Evolutionary conservation across 805 yeast species (phyloP), one percentile per base, ranked within the genome.

Genomic region (Metschnikowia peoriensis): DNA sequence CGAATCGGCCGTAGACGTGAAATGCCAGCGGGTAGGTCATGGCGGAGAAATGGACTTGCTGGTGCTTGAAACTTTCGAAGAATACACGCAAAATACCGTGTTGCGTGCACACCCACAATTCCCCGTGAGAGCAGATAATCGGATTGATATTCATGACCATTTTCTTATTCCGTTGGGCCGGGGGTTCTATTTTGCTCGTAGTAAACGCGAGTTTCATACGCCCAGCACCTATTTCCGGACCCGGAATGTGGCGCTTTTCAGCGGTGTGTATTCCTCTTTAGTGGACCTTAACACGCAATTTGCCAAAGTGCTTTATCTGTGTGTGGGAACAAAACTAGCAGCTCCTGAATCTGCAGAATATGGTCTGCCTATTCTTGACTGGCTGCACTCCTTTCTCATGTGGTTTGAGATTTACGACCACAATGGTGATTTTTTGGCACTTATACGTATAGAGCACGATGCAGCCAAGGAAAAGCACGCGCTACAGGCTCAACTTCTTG

Each of bases 401-500:
- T 72, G 76, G 76, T 71, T 60, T 50, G 78, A 73, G 54, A 39
- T 72, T 9, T 75, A 72, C 54, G 69, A 72, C 53, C 57, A 55
- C 50, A 51, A 49, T 29, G 78, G 78, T 0, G 58, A 66, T 29
- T 64, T 74, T n/a, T 17, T 64, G 38, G 58, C 56, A 5, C 41
- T 73, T 11, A 51, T 65, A 7, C 65, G 64, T 38, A 50, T 74
- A 1, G 48, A 55, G 5, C 59, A 70, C 45, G 66, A 66, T 47
- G 70, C 71, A 4, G 27, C 54, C 3, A 47, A 50, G 1, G 41
- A 44, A 6, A 47, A 51, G n/a, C 54, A 57, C 14, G 38, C 29
- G 16, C 49, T 71, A 15, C 47, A 44, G 6, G 51, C 70, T 6
- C 66, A 60, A 46, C 32, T 66, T 6, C 51, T 70, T 6, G 69